Conservation (phyloP, 2,329 filamentous ascomycete species). For the Hirsutella minnesotensis region DNA sequence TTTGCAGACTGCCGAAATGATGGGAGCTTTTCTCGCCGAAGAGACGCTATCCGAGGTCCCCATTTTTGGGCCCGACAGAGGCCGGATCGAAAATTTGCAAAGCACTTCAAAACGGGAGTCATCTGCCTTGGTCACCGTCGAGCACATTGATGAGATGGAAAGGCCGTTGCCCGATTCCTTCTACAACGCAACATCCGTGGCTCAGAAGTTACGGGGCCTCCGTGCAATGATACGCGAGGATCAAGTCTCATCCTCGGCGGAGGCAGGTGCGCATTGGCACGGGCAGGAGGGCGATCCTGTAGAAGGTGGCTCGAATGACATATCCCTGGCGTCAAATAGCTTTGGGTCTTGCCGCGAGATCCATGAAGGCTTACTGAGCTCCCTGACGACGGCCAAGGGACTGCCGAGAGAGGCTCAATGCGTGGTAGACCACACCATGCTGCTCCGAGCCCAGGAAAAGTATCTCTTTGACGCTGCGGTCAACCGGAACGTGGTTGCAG, state of each 20-base stretch:
- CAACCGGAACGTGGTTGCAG: conserved; percentile 56
- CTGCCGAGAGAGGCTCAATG: conserved; percentile 39
- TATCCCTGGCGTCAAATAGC: conserved; percentile 25
- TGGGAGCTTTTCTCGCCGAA: conserved; percentile 43
- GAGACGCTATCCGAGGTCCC: conserved; percentile 40
- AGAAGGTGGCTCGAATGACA: conserved; percentile 20
- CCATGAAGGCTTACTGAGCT: conserved; percentile 41
- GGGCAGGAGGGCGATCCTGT: conserved; percentile 14
- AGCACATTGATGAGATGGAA: conserved; percentile 23
- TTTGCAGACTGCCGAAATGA: conserved; percentile 37
- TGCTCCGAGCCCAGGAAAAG: conserved; percentile 47
- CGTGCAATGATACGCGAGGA: conserved; percentile 25
- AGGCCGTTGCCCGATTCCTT: conserved; percentile 29
- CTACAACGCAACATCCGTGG: conserved; percentile 26
- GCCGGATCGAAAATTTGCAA: conserved; percentile 28
- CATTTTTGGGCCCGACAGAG: conserved; percentile 43
- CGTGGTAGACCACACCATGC: conserved; percentile 44
- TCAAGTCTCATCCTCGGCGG: conserved; percentile 8
- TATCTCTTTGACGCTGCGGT: conserved; percentile 52
- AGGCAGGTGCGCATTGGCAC: conserved; percentile 13
- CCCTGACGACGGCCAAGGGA: conserved; percentile 30
- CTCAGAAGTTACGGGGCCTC: conserved; percentile 36
- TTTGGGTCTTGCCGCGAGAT: conserved; percentile 40
- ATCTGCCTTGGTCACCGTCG: conserved; percentile 19
- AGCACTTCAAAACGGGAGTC: conserved; percentile 24